Evolutionary conservation across 1,284 basidiomycete species (phyloP).

Genomic region (Tilletiaria anomala): DNA sequence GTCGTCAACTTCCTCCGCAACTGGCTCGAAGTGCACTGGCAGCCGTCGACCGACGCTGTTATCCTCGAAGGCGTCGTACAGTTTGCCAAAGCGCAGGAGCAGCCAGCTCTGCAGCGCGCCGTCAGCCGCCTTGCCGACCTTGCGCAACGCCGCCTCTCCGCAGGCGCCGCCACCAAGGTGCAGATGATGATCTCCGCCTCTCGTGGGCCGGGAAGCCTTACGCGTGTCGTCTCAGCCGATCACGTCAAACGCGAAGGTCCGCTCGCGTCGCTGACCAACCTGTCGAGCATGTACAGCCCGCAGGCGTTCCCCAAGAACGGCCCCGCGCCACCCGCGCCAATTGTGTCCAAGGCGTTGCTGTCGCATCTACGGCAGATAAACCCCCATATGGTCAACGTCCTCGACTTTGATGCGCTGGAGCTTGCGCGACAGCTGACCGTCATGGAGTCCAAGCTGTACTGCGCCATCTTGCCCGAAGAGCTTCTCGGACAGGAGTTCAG

Average conservation of each 20-base stretch:
- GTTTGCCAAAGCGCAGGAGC: constrained; percentile 54
- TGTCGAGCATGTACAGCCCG: constrained; percentile 21
- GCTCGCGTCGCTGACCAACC: constrained; percentile 12
- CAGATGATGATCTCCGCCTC: constrained; percentile 8
- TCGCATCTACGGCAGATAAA: constrained; percentile 43
- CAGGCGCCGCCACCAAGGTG: constrained; percentile 14
- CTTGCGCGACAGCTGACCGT: constrained; percentile 48
- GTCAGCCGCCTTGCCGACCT: constrained; percentile 59
- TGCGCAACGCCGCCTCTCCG: constrained; percentile 44
- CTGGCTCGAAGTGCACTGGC: constrained; percentile 88
- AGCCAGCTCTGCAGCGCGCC: constrained; percentile 53
- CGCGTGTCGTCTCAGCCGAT: constrained; percentile 35
- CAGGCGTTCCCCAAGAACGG: constrained; percentile 12
- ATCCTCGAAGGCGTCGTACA: constrained; percentile 49
- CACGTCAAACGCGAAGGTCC: constrained; percentile 14
- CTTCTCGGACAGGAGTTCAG: constrained; percentile 26
- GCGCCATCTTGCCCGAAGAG: constrained; percentile 40
- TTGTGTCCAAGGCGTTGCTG: constrained; percentile 68
- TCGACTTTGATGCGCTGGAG: constrained; percentile 65
- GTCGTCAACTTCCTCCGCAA: constrained; percentile 81
- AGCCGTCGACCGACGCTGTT: constrained; percentile 43
- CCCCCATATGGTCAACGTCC: constrained; percentile 48
- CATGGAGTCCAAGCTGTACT: constrained; percentile 37
- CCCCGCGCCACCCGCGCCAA: constrained; percentile 46
- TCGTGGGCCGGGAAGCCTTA: constrained; percentile 20